These are phyloP conservation scores for Setaria viridis DNA, from an alignment of 202 grass and related monocot species.

Conservation along the genomic window DNA sequence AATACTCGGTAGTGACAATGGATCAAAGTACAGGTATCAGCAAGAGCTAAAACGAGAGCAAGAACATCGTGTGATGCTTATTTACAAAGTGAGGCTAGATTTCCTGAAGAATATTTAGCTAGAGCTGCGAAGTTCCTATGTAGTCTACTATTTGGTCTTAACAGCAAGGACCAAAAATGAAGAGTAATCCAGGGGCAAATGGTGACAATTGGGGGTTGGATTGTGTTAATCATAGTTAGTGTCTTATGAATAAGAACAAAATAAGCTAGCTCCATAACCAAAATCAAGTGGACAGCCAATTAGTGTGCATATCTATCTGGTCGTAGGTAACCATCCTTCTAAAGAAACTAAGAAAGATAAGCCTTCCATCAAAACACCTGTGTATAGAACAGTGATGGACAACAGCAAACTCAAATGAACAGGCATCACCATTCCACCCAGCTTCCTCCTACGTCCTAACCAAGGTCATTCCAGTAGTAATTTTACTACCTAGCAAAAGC, in stretches of 20 bases:
- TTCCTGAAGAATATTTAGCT: conserved; percentile 2
- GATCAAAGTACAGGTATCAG: conserved; percentile 15
- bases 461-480: conserved; percentile 7
- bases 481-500: conserved; percentile 21
- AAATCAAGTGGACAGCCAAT: conserved; percentile 3
- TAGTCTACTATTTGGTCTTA: not conserved
- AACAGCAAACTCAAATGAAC: conserved; percentile 1
- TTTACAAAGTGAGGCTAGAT: not conserved
- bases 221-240: conserved; percentile 13
- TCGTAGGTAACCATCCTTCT: not conserved
- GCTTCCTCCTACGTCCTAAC: conserved; percentile 1
- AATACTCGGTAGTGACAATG: not conserved
- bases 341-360: conserved; percentile 1
- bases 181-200: conserved; percentile 14
- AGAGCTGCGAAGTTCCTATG: conserved; percentile 6
- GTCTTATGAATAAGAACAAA: not conserved
- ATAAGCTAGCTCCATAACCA: conserved; percentile 26
- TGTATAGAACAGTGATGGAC: not conserved
- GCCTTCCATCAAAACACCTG: conserved; percentile 1
- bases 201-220: not conserved
- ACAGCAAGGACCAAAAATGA: not conserved
- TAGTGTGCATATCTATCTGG: conserved; percentile 20
- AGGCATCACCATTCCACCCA: conserved; percentile 24
- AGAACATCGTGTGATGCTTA: not conserved
- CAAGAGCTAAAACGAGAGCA: not conserved